These are phyloP conservation scores for Plasmodium malariae DNA, from an alignment of 169 alveolate genomes.

Conservation along the genomic window DNA sequence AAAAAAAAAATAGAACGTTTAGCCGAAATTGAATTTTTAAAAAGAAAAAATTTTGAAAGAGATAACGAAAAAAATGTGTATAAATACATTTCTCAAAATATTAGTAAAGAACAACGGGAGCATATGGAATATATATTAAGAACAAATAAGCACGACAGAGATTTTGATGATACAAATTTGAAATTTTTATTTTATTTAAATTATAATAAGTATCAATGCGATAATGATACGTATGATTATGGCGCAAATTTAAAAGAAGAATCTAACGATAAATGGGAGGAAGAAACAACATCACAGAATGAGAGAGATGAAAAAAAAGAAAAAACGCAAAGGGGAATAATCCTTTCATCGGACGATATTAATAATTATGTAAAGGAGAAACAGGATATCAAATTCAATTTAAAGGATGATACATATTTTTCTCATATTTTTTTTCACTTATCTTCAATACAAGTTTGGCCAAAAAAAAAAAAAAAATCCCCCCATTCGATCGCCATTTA, in stretches of 20 bases:
- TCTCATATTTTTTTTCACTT: constrained; percentile 43
- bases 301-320: neutral
- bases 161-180: constrained; percentile 34
- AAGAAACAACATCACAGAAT: neutral
- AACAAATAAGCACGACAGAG: constrained; percentile 4
- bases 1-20: neutral
- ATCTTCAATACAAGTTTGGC: constrained; percentile 35
- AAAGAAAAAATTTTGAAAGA: constrained; percentile 44
- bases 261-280: neutral
- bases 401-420: constrained; percentile 41
- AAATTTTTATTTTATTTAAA: constrained; percentile 32
- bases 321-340: neutral
- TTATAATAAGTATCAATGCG: neutral
- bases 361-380: constrained; percentile 18
- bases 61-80: constrained; percentile 49
- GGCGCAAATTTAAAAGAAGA: neutral
- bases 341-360: constrained; percentile 19
- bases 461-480: neutral
- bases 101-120: constrained; percentile 23
- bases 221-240: neutral
- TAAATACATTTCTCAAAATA: constrained; percentile 39
- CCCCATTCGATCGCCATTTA: neutral
- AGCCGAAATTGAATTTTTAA: constrained; percentile 49
- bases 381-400: constrained; percentile 18
- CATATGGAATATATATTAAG: constrained; percentile 4